phyloP scores from a whole-genome alignment of 257 asterid genomes.

The Henckelia pumila region DNA sequence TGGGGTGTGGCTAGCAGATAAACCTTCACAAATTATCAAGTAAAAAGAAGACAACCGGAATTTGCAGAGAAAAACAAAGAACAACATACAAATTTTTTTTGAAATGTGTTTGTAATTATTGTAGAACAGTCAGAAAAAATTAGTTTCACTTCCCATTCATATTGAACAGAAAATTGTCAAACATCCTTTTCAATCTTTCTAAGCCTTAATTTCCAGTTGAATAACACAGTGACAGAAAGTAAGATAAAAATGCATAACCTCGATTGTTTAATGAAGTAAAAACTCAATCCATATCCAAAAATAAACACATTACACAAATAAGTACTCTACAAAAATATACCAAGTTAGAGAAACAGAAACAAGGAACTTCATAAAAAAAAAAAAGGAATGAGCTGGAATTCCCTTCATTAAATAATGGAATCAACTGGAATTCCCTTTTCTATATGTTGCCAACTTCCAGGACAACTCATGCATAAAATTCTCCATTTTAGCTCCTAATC shows the following conservation, averaged over 20 bases:
- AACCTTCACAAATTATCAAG: background rate
- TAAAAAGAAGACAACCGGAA: background rate
- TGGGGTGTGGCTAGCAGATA: background rate
- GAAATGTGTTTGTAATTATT: conserved; percentile 1
- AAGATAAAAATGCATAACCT: background rate
- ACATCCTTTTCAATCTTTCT: conserved; percentile 3
- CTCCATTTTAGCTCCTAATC: background rate
- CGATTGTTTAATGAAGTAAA: background rate
- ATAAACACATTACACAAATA: too few species aligned
- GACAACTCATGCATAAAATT: background rate
- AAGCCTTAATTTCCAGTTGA: conserved; percentile 7
- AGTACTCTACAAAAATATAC: background rate
- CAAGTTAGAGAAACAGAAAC: conserved; percentile 9
- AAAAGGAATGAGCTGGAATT: background rate
- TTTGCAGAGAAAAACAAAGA: background rate
- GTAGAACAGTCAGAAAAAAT: background rate
- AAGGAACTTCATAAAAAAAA: background rate
- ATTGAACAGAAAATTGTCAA: background rate
- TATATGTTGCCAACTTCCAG: background rate
- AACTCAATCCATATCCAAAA: background rate
- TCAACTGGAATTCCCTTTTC: background rate
- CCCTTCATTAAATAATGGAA: background rate
- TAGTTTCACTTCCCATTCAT: background rate
- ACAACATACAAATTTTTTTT: background rate
- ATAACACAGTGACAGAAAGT: background rate